A percentile compares a stretch with the other conserved stretches of the same genome.
Conservation (phyloP, 1,284 basidiomycete genomes). For the Trichosporon sp. region DNA sequence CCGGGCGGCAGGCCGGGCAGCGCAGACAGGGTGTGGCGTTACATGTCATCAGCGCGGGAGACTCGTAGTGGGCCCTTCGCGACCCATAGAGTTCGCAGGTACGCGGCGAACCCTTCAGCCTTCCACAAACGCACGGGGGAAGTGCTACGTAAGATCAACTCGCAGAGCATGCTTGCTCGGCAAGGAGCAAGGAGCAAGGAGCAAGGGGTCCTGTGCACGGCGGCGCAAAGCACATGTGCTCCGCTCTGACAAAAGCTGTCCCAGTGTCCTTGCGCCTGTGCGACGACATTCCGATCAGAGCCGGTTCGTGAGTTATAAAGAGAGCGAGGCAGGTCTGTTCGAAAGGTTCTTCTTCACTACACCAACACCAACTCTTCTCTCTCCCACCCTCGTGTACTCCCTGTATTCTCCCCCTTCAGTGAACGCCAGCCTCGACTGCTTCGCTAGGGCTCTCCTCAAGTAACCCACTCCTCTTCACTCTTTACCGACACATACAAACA, state of each 20-base stretch:
- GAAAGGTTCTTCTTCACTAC: slow-evolving; percentile 10
- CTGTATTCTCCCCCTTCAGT: slow-evolving; percentile 16
- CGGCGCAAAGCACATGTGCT: slow-evolving; percentile 5
- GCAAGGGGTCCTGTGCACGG: not conserved
- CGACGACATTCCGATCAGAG: not conserved
- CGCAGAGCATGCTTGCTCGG: not conserved
- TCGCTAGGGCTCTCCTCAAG: slow-evolving; percentile 8
- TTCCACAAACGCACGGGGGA: slow-evolving; percentile 1
- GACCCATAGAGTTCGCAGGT: slow-evolving; percentile 13
- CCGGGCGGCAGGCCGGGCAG: not conserved
- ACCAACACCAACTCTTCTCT: not conserved
- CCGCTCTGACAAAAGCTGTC: not conserved
- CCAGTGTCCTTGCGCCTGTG: not conserved
- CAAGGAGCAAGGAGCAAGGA: slow-evolving; percentile 6
- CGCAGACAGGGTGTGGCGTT: slow-evolving; percentile 14
- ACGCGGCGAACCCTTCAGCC: slow-evolving; percentile 4
- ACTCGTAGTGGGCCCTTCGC: not conserved
- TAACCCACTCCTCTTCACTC: not conserved
- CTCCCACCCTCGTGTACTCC: not conserved
- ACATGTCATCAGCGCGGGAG: slow-evolving; percentile 11
- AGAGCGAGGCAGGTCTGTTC: not conserved
- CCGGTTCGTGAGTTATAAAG: not conserved
- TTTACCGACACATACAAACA: slow-evolving; percentile 1
- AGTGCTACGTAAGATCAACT: not conserved
- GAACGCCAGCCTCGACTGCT: slow-evolving; percentile 14